Base-by-base conservation (phyloP, 2,329 filamentous ascomycete genomes). In the Aspergillus niger region DNA sequence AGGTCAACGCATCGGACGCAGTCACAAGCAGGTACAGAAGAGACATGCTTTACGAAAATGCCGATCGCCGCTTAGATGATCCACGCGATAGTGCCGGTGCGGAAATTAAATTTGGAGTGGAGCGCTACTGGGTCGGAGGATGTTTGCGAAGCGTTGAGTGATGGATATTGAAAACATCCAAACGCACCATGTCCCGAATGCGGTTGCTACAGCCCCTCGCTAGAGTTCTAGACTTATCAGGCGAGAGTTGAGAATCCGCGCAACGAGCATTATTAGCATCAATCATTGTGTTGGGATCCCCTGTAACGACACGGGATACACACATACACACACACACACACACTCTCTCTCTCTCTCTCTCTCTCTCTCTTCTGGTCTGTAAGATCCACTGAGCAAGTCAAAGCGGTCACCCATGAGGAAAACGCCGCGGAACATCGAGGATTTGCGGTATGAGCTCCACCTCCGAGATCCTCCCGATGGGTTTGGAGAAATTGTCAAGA, bases 41-140 rank as follows among this genome's bases (percentile, higher is more conserved):
- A 49, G 32, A 44, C 24, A 32, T 49, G 52, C 26, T 32, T 59
- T 28, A 36, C 26, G 41, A 39, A 22, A 17, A 44, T 43, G 51
- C 43, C 32, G 43, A 59, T 59, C 51, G 44, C 38, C 13, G 32
- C 41, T 55, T 24, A 44, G 51, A 55, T 55, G 57, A 55, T 59
- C 52, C 43, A 48, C 43, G 51, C 47, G 36, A 47, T 43, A 28
- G 57, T 24, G 32, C 47, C 47, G 36, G 58, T 54, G 58, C 57
- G 56, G 60, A 47, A 59, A 61, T 50, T 30, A 8, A 30, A 26
- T 30, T 20, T 8, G 47, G 24, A 30, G 47, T 50, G 26, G 47
- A 30, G 26, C 17, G 47, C 47, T 50, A 15, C 47, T 50, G 26
- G 26, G 26, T 15, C 15, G 26, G 47, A 20, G 26, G 26, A 30